Percentiles rank a stretch among this genome's conserved stretches.
Evolutionary conservation across 345 rosid species (phyloP).

Genomic region (Mangifera indica): DNA sequence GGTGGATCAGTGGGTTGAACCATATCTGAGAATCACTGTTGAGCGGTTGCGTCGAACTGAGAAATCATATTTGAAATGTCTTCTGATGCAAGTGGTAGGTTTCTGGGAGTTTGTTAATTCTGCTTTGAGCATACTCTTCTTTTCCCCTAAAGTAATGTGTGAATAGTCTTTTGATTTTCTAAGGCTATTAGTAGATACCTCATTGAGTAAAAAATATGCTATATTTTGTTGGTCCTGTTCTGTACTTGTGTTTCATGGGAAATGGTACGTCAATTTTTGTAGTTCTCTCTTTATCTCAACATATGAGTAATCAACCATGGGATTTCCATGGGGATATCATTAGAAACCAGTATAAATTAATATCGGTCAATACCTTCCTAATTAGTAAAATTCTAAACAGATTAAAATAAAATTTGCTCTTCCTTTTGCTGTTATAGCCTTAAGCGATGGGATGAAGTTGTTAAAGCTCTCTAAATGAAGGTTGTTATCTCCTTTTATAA

Average conservation of each 20-base stretch:
- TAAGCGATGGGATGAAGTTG: too few species aligned
- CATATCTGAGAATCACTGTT: slow-evolving; percentile 79
- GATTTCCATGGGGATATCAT: too few species aligned
- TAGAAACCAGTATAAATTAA: too few species aligned
- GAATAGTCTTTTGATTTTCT: not conserved
- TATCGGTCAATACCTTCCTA: too few species aligned
- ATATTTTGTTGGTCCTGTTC: not conserved
- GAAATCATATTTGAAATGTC: slow-evolving; percentile 81
- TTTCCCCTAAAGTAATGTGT: not conserved
- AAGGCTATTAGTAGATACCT: not conserved
- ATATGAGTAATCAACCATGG: too few species aligned
- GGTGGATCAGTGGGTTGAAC: slow-evolving; percentile 98
- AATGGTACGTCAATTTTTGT: not conserved
- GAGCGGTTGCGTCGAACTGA: slow-evolving; percentile 80
- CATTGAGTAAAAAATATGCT: not conserved
- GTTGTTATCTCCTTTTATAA: too few species aligned
- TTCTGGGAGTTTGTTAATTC: slow-evolving; percentile 13
- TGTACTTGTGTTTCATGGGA: not conserved
- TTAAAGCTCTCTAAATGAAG: too few species aligned
- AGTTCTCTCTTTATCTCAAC: not conserved
- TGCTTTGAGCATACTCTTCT: slow-evolving; percentile 3
- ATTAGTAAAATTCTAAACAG: too few species aligned
- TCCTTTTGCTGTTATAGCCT: too few species aligned
- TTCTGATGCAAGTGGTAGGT: slow-evolving; percentile 96
- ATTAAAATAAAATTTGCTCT: too few species aligned